Evolutionary conservation across 139 green algal species (phyloP), one percentile per base, ranked within the genome.

Genomic region (Micractinium conductrix): DNA sequence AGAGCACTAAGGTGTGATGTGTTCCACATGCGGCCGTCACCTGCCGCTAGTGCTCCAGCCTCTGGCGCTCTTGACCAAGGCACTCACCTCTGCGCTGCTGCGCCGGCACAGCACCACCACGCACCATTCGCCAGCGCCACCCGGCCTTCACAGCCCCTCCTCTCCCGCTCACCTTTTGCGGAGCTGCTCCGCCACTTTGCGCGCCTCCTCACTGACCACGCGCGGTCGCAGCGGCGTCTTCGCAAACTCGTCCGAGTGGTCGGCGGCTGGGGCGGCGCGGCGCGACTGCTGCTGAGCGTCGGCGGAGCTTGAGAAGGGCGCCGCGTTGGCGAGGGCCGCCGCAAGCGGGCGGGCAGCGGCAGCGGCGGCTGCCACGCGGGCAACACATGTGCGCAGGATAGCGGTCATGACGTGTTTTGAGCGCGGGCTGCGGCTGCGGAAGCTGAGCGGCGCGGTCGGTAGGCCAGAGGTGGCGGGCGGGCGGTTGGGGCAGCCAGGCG

Each of bases 171-270:
- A n/a, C n/a, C n/a, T n/a, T n/a, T n/a, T n/a, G n/a, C n/a, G n/a
- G n/a, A n/a, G 72, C 76, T 35, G 44, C 6, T 82, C 76, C 19
- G 68, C n/a, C 21, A 82, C 21, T 4, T 42, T 24, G 24, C 55
- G 53, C 0, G 76, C 76, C 55, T 82, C 76, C 10, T 71, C 55
- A 40, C 58, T 73, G 33, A 82, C 37, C 55, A 58, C 55, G 2
- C 76, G 76, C 21, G 38, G 38, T 4, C n/a, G 43, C 14, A 42
- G 76, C 16, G 76, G 76, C 5, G 55, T 72, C 37, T 53, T 65
- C 7, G 55, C 74, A 70, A 53, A 68, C 21, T 37, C 21, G 8
- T 53, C n/a, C 2, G 38, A 21, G 8, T 44, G 44, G 1, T 78
- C 71, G 2, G 8, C 4, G 38, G 10, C 37, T 50, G n/a, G 14